A percentile compares a stretch with the other conserved stretches of the same genome.
Evolutionary conservation across 768 basidiomycete genomes (phyloP).

Genomic region (Kwoniella bestiolae): DNA sequence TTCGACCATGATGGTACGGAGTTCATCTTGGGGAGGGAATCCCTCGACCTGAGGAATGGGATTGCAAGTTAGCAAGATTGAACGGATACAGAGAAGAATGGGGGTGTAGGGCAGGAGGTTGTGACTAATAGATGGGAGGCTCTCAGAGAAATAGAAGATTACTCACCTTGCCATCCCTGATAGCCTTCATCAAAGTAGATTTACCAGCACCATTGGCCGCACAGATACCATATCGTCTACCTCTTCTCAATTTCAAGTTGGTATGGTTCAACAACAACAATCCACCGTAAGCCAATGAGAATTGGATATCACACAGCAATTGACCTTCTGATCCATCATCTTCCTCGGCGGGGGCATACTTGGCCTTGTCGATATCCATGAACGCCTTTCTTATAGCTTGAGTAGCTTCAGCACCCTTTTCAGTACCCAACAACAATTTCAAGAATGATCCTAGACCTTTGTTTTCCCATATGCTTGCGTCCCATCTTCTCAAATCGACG

Average conservation of each 20-base stretch:
- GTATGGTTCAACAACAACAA: constrained; percentile 93
- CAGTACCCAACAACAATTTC: constrained; percentile 65
- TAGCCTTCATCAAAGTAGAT: constrained; percentile 91
- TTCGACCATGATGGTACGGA: constrained; percentile 95
- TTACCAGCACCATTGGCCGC: constrained; percentile 97
- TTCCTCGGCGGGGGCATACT: constrained; percentile 61
- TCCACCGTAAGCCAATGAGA: constrained; percentile 94
- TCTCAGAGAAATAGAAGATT: constrained; percentile 56
- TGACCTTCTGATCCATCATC: constrained; percentile 74
- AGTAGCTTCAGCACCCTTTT: constrained; percentile 52
- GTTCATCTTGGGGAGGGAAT: constrained; percentile 84
- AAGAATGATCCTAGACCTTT: constrained; percentile 75
- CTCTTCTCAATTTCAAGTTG: constrained; percentile 81
- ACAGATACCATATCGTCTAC: constrained; percentile 90
- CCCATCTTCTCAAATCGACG: constrained; percentile 61
- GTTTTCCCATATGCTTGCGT: constrained; percentile 55
- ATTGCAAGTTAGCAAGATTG: background rate
- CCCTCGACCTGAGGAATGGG: constrained; percentile 67
- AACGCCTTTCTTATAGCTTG: constrained; percentile 70
- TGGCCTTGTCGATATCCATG: constrained; percentile 74
- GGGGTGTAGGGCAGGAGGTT: too few species aligned
- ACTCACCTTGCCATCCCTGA: constrained; percentile 78
- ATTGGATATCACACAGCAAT: constrained; percentile 86
- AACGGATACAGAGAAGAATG: background rate
- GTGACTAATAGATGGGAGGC: too few species aligned